These are phyloP conservation scores for Beauveria varroae DNA, from an alignment of 2,329 filamentous ascomycete genomes.

Conservation along the genomic window DNA sequence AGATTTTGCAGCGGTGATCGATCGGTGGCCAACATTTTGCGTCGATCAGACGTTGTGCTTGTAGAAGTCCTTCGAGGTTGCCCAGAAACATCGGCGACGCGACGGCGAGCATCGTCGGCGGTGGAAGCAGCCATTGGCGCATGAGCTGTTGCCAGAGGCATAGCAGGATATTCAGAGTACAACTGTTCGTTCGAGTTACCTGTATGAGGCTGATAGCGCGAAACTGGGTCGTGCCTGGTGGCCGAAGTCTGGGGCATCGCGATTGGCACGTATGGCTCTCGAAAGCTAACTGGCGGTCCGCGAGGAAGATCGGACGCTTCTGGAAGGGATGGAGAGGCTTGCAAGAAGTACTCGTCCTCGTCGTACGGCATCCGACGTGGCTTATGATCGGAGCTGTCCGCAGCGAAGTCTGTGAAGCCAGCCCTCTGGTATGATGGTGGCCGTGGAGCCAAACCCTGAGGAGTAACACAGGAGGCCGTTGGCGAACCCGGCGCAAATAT, in stretches of 20 bases:
- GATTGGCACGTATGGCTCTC: conserved; percentile 31
- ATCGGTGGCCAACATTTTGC: conserved; percentile 64
- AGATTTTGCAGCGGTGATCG: conserved; percentile 89
- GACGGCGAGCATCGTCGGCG: background rate
- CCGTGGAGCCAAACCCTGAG: conserved; percentile 48
- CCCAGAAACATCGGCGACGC: conserved; percentile 14
- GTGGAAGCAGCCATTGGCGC: conserved; percentile 1
- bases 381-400: conserved; percentile 21
- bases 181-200: background rate
- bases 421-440: conserved; percentile 50
- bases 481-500: conserved; percentile 54
- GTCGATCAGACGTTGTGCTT: conserved; percentile 33
- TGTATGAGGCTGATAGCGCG: conserved; percentile 8
- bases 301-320: conserved; percentile 55
- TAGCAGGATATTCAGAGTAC: background rate
- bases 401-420: conserved; percentile 31
- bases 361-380: conserved; percentile 31
- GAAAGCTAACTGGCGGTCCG: conserved; percentile 51
- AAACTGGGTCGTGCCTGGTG: conserved; percentile 13
- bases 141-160: background rate
- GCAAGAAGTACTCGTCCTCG: conserved; percentile 33
- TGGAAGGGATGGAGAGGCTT: conserved; percentile 32
- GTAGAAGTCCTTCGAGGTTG: conserved; percentile 31
- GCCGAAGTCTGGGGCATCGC: background rate
- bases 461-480: conserved; percentile 40